These are phyloP conservation scores for Trypanosoma avium DNA, from an alignment of 208 protist genomes.

Conservation along the genomic window DNA sequence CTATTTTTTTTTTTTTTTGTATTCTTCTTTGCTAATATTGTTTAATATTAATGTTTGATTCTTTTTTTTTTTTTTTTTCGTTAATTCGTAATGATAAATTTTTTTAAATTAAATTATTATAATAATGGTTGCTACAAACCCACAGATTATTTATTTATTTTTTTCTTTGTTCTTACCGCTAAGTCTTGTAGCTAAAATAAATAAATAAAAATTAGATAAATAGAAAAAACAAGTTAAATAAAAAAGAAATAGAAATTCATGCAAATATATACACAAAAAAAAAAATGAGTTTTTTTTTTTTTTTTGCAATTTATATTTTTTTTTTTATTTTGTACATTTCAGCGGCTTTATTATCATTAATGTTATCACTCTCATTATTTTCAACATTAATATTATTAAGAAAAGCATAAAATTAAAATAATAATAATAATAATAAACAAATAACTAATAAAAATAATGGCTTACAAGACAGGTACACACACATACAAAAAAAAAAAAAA, in stretches of 20 bases:
- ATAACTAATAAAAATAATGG: too few species aligned
- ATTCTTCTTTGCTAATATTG: background rate
- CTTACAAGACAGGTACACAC: background rate
- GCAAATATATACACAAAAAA: conserved; percentile 10
- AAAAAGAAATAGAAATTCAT: too few species aligned
- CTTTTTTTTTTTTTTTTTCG: background rate
- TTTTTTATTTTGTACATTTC: background rate
- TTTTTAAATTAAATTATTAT: too few species aligned
- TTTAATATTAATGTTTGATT: background rate
- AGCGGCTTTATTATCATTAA: background rate
- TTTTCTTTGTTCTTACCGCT: too few species aligned
- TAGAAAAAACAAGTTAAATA: too few species aligned
- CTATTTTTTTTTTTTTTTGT: background rate
- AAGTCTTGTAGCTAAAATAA: too few species aligned
- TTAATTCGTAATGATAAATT: too few species aligned
- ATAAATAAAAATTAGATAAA: too few species aligned
- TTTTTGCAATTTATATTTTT: background rate
- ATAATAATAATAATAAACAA: too few species aligned
- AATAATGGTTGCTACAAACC: too few species aligned
- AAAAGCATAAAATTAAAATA: too few species aligned
- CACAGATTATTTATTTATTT: too few species aligned
- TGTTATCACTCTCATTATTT: background rate
- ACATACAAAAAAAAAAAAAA: conserved; percentile 13
- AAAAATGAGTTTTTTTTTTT: conserved; percentile 1
- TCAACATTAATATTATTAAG: background rate